These are phyloP conservation scores for Iberis pinnata DNA, from an alignment of 345 rosid genomes.

Conservation along the genomic window DNA sequence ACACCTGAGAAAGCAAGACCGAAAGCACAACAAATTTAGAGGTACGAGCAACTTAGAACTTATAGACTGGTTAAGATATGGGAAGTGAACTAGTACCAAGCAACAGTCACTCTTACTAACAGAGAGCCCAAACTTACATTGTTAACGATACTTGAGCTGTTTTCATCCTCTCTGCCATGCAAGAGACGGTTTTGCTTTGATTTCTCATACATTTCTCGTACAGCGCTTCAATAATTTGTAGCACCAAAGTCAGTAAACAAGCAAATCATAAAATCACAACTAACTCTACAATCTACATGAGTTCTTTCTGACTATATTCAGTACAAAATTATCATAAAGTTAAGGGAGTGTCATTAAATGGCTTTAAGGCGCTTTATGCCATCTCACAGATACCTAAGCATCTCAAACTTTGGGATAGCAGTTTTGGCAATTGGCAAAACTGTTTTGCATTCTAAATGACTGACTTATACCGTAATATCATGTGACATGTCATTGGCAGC, in stretches of 20 bases:
- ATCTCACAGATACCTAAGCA: slow-evolving; percentile 17
- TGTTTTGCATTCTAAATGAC: slow-evolving; percentile 13
- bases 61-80: slow-evolving; percentile 2
- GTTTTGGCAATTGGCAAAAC: no score
- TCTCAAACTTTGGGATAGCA: neutral
- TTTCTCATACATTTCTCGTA: slow-evolving; percentile 86
- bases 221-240: slow-evolving; percentile 64
- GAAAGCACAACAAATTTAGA: slow-evolving; percentile 13
- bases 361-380: no score
- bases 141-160: slow-evolving; percentile 40
- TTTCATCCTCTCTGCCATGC: slow-evolving; percentile 52
- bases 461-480: slow-evolving; percentile 14
- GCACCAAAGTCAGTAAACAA: slow-evolving; percentile 19
- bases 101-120: neutral
- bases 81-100: neutral
- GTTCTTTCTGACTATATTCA: neutral
- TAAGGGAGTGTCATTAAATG: neutral
- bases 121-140: slow-evolving; percentile 44
- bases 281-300: slow-evolving; percentile 12
- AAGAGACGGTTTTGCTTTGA: slow-evolving; percentile 75
- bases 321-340: neutral
- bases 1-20: slow-evolving; percentile 39
- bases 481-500: slow-evolving; percentile 3
- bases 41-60: slow-evolving; percentile 12
- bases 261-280: slow-evolving; percentile 8